Evolutionary conservation across 768 basidiomycete species (phyloP).

Genomic region (Phylloporus sp.): DNA sequence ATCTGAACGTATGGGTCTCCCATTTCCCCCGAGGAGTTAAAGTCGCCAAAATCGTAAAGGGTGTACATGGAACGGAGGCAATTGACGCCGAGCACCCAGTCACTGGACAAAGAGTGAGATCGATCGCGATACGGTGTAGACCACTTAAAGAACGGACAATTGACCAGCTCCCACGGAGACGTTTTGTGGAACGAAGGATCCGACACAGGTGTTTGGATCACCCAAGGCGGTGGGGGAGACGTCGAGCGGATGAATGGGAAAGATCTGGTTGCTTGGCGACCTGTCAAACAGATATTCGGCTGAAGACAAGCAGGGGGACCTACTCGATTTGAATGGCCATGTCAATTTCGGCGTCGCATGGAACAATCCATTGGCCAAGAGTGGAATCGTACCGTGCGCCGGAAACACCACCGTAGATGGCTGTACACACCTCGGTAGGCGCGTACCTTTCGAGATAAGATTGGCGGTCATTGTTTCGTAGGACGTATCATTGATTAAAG

Average conservation of each 20-base stretch:
- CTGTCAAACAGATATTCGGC: constrained; percentile 10
- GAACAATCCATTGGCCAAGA: constrained; percentile 64
- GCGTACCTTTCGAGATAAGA: constrained; percentile 57
- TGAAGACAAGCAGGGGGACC: constrained; percentile 22
- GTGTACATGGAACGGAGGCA: constrained; percentile 78
- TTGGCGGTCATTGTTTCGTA: constrained; percentile 3
- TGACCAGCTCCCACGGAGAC: constrained; percentile 55
- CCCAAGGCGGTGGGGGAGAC: constrained; percentile 46
- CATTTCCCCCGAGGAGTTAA: constrained; percentile 55
- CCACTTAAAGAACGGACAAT: constrained; percentile 46
- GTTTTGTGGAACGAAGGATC: constrained; percentile 67
- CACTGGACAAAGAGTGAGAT: constrained; percentile 39
- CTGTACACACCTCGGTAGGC: constrained; percentile 54
- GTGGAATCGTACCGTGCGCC: constrained; percentile 54
- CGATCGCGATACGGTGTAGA: not conserved
- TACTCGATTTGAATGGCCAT: constrained; percentile 77
- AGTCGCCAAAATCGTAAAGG: constrained; percentile 83
- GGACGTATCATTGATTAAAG: not conserved
- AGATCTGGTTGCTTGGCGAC: constrained; percentile 57
- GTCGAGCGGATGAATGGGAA: constrained; percentile 78
- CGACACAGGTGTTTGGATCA: constrained; percentile 54
- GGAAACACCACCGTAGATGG: constrained; percentile 62
- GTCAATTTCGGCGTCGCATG: constrained; percentile 70
- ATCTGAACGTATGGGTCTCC: constrained; percentile 77
- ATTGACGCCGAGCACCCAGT: constrained; percentile 81